phyloP scores from a whole-genome alignment of 345 rosid species.

The Clarkia xantiana region DNA sequence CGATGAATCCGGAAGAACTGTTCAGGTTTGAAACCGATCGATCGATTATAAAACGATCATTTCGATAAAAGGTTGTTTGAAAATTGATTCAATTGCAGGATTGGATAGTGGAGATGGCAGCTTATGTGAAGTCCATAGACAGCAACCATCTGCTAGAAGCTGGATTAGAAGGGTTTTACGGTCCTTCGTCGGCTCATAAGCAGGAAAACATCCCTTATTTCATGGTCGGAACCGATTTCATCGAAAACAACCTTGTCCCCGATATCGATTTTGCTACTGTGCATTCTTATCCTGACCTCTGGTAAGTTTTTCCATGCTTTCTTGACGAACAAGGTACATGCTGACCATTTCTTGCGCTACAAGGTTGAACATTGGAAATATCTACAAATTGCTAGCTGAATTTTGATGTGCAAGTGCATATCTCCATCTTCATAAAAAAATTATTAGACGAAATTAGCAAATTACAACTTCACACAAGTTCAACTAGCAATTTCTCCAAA shows the following conservation, averaged over 20 bases:
- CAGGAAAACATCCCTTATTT: slow-evolving; percentile 39
- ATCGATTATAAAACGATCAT: neutral
- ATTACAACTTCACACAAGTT: too few species aligned
- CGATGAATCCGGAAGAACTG: slow-evolving; percentile 38
- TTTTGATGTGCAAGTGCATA: too few species aligned
- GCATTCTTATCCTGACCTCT: slow-evolving; percentile 64
- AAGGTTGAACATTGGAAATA: too few species aligned
- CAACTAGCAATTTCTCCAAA: too few species aligned
- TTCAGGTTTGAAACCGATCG: slow-evolving; percentile 23
- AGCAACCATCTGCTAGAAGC: slow-evolving; percentile 45
- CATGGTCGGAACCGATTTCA: slow-evolving; percentile 54
- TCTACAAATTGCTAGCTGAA: too few species aligned
- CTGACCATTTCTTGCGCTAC: too few species aligned
- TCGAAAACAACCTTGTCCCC: slow-evolving; percentile 39
- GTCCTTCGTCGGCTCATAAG: slow-evolving; percentile 32
- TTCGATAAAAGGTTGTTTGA: neutral
- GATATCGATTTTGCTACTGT: slow-evolving; percentile 51
- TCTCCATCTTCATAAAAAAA: too few species aligned
- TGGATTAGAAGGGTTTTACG: slow-evolving; percentile 56
- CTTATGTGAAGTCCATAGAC: slow-evolving; percentile 45
- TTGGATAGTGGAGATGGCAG: slow-evolving; percentile 60
- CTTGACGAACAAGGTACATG: neutral
- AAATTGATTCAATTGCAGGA: slow-evolving; percentile 12
- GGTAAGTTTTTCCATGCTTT: slow-evolving; percentile 16
- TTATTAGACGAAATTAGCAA: too few species aligned